Evolutionary conservation across 768 basidiomycete genomes (phyloP), one percentile per base, ranked within the genome.

Genomic region (Arthromyces matolae): DNA sequence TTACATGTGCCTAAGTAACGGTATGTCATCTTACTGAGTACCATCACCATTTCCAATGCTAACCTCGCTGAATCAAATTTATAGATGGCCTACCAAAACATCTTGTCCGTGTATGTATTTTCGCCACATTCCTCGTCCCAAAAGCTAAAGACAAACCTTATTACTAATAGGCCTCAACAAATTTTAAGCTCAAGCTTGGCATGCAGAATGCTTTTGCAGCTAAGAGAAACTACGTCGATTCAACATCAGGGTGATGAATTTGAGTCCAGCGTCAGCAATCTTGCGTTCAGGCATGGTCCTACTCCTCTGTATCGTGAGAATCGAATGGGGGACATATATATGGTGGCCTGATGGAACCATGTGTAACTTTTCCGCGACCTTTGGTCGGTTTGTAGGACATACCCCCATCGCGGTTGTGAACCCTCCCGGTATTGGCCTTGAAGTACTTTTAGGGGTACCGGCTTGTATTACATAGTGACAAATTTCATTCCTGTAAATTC

Each of bases 91-190:
- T 35, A 45, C n/a, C 19, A 19, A 24, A 28, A 37, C 13, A 32
- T 45, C 4, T 36, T 45, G 22, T 45, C 44, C 9, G 36, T n/a
- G 44, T 45, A 35, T 25, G 42, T 42, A 39, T 4, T 8, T 18
- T 3, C 16, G 22, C 6, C 10, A n/a, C n/a, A n/a, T n/a, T n/a
- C n/a, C n/a, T n/a, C n/a, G n/a, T n/a, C n/a, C n/a, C n/a, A n/a
- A n/a, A n/a, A n/a, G 8, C 22, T 24, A 3, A 8, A 39, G 5
- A 39, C 10, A 42, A 18, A 23, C 10, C 4, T 24, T 24, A 4
- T 9, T 23, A 2, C 22, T 19, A 9, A 6, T 6, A 38, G 6
- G 29, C 29, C 14, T 8, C 29, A 31, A 31, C 29, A 31, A 31
- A 31, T 31, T 14, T 8, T 31, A 8, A 31, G 8, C 8, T 31